Evolutionary conservation across 2,329 filamentous ascomycete genomes (phyloP), one percentile per base, ranked within the genome.

Genomic region (Beauveria varroae): DNA sequence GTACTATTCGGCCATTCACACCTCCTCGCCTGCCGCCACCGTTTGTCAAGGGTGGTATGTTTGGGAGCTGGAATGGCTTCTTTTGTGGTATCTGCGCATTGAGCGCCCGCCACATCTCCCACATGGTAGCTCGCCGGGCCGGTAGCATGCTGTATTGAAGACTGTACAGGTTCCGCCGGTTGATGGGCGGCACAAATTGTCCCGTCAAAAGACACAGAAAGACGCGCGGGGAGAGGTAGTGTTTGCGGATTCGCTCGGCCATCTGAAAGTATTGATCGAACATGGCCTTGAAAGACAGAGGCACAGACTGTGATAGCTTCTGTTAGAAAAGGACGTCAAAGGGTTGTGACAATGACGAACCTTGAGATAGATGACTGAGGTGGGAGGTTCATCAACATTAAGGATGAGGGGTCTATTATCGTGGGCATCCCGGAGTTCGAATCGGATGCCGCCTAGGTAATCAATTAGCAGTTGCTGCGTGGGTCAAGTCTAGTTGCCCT

Each of bases 71-170:
- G 47, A 78, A 72, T 4, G 74, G 72, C 65, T 77, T 76, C 62
- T 76, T 83, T 76, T 71, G 72, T 8, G 76, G 76, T 34, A 75
- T 69, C 53, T 82, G 70, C 34, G 75, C 76, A 64, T 83, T 88
- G 60, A 95, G 76, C 44, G 84, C 82, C 49, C 82, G 79, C 95
- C 96, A 99, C 72, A 98, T 88, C 71, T 97, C 92, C 68, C 84
- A 80, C 62, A 98, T 89, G 2, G 88, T 86, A 0, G 91, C 89
- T 50, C 96, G 80, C 59, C 84, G 84, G 8, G 90, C 89, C 0
- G 96, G 96, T 46, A 99, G 81, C 91, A 98, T 98, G 76, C 91
- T 96, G 75, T 99, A 99, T 76, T 99, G 95, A 68, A 99, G 79
- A 67, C 91, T 96, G 75, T 99, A 99, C 56, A 99, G 80, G 70